Conservation (phyloP, 1,139 yeast genomes). For the Blastobotrys malaysiensis region DNA sequence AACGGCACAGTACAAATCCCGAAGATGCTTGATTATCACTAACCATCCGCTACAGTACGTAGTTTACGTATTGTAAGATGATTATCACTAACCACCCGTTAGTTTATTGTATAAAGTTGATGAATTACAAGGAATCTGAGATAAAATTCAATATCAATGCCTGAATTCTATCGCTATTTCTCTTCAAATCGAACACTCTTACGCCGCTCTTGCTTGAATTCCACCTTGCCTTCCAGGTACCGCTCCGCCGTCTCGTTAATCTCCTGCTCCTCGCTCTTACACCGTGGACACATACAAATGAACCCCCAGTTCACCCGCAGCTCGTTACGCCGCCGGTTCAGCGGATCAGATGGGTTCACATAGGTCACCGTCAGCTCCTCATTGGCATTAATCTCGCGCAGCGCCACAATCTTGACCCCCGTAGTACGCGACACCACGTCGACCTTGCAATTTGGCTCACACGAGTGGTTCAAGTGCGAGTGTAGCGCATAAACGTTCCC, state of each 20-base stretch:
- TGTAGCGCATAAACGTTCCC: slow-evolving; percentile 57
- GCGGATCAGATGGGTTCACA: slow-evolving; percentile 61
- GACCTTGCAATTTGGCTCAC: slow-evolving; percentile 66
- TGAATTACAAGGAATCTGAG: too few relatives aligned
- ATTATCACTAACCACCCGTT: too few relatives aligned
- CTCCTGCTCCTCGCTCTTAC: slow-evolving; percentile 50
- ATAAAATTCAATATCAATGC: too few relatives aligned
- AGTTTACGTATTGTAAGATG: too few relatives aligned
- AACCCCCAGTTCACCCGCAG: slow-evolving; percentile 82
- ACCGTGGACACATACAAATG: slow-evolving; percentile 61
- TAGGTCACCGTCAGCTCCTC: slow-evolving; percentile 69
- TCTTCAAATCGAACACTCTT: background rate
- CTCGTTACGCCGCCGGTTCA: slow-evolving; percentile 59
- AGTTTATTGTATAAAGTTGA: too few relatives aligned
- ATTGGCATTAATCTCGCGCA: slow-evolving; percentile 51
- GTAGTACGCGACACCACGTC: slow-evolving; percentile 40
- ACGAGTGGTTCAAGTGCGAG: slow-evolving; percentile 71
- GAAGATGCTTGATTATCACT: too few relatives aligned
- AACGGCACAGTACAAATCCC: too few relatives aligned
- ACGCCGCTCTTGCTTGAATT: background rate
- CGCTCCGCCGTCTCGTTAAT: slow-evolving; percentile 17
- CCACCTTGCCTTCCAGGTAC: slow-evolving; percentile 6
- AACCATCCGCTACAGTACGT: too few relatives aligned
- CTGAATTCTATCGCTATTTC: too few relatives aligned
- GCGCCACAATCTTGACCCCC: slow-evolving; percentile 58